Conservation (phyloP, 164 flowering plant species). For the Protea cynaroides region DNA sequence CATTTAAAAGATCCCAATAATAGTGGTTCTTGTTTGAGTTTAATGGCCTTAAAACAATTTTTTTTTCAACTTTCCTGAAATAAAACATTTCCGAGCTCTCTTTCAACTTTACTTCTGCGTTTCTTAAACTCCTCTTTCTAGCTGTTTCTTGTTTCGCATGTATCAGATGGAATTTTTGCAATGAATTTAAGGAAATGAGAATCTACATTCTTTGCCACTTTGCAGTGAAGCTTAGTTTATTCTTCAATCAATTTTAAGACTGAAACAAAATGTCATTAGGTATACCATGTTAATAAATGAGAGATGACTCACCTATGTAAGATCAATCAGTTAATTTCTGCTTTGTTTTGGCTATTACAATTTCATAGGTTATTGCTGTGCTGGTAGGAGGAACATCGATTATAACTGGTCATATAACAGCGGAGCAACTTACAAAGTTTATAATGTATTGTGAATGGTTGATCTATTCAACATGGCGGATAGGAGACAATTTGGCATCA, state of each 20-base stretch:
- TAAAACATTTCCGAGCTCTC: too few species aligned
- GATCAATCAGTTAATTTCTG: constrained; percentile 6
- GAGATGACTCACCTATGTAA: not conserved
- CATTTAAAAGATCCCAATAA: too few species aligned
- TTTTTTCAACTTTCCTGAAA: too few species aligned
- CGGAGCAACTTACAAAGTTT: constrained; percentile 94
- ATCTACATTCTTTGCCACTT: too few species aligned
- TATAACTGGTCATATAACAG: constrained; percentile 68
- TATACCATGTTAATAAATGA: not conserved
- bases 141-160: too few species aligned
- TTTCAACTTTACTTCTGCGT: too few species aligned
- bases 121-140: too few species aligned
- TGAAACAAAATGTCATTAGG: not conserved
- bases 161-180: too few species aligned
- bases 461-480: constrained; percentile 92
- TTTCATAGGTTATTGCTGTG: constrained; percentile 74
- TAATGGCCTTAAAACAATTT: too few species aligned
- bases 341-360: constrained; percentile 13
- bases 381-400: constrained; percentile 83
- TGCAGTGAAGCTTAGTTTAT: not conserved
- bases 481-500: constrained; percentile 81
- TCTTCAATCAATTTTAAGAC: not conserved
- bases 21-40: too few species aligned
- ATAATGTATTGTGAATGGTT: constrained; percentile 91
- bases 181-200: too few species aligned